phyloP scores from a whole-genome alignment of 2,329 filamentous ascomycete genomes.

The Periglandula ipomoeae region DNA sequence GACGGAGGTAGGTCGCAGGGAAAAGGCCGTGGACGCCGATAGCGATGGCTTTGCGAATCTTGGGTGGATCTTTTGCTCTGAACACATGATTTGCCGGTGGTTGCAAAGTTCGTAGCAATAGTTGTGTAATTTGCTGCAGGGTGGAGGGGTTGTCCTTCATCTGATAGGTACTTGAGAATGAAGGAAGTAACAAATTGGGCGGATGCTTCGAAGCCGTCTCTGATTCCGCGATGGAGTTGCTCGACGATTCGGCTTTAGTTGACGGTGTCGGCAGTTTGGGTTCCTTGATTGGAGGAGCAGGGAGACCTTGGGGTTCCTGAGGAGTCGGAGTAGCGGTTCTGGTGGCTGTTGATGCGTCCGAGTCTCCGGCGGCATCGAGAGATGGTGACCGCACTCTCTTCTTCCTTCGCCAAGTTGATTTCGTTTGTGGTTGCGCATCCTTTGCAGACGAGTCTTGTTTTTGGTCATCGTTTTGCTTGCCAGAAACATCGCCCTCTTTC shows the following conservation, averaged over 20 bases:
- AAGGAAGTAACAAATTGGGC: slow-evolving; percentile 59
- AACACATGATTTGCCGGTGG: slow-evolving; percentile 61
- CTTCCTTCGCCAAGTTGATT: slow-evolving; percentile 29
- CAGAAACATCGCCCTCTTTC: slow-evolving; percentile 32
- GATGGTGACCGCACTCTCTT: slow-evolving; percentile 39
- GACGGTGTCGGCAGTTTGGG: slow-evolving; percentile 7
- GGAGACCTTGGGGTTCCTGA: slow-evolving; percentile 5
- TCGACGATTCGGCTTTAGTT: slow-evolving; percentile 11
- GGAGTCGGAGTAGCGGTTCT: slow-evolving; percentile 4
- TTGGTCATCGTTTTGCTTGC: slow-evolving; percentile 24
- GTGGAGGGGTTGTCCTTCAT: slow-evolving; percentile 61
- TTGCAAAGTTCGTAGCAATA: slow-evolving; percentile 48
- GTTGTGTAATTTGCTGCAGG: slow-evolving; percentile 53
- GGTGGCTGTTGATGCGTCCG: slow-evolving; percentile 20
- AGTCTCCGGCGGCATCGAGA: slow-evolving; percentile 32
- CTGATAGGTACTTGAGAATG: slow-evolving; percentile 59
- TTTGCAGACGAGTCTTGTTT: slow-evolving; percentile 16
- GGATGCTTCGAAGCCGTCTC: slow-evolving; percentile 34
- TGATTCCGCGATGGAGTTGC: slow-evolving; percentile 29
- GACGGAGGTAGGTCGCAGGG: slow-evolving; percentile 76
- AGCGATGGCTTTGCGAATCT: slow-evolving; percentile 76
- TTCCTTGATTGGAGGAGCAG: slow-evolving; percentile 2
- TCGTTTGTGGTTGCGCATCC: slow-evolving; percentile 21
- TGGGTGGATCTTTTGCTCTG: slow-evolving; percentile 57
- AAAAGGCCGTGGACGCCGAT: slow-evolving; percentile 95